phyloP scores from a whole-genome alignment of 306 rosid species.

The Sphenostylis stenocarpa region DNA sequence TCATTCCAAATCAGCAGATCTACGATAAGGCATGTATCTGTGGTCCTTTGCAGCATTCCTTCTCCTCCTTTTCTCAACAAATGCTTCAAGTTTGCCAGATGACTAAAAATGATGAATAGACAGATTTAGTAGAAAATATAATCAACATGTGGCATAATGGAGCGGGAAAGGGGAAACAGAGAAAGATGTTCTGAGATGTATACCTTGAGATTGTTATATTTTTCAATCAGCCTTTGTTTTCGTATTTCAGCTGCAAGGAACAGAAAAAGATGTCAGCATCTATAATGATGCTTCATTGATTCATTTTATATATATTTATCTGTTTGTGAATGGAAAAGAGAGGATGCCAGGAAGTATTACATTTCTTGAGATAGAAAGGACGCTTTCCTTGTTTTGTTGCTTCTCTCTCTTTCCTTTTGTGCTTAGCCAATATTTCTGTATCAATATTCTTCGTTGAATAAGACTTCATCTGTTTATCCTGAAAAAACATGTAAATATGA shows the following conservation, averaged over 20 bases:
- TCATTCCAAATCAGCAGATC: constrained; percentile 42
- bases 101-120: constrained; percentile 42
- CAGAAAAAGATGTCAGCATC: constrained; percentile 22
- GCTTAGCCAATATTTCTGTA: constrained; percentile 53
- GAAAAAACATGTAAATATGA: constrained; percentile 30
- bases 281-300: background rate
- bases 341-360: constrained; percentile 36
- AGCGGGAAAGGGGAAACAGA: too few species aligned
- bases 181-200: background rate
- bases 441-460: constrained; percentile 49
- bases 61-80: constrained; percentile 68
- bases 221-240: constrained; percentile 63
- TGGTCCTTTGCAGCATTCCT: constrained; percentile 88
- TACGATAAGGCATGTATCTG: constrained; percentile 73
- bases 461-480: constrained; percentile 67
- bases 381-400: constrained; percentile 73
- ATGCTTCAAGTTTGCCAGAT: constrained; percentile 75
- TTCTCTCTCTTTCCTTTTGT: constrained; percentile 83
- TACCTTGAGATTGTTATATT: constrained; percentile 77
- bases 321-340: background rate
- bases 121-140: background rate
- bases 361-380: constrained; percentile 69
- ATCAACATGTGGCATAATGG: too few species aligned
- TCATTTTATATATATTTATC: background rate
- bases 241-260: constrained; percentile 70